phyloP scores from a whole-genome alignment of 768 basidiomycete species.

The Mycena sanguinolenta region DNA sequence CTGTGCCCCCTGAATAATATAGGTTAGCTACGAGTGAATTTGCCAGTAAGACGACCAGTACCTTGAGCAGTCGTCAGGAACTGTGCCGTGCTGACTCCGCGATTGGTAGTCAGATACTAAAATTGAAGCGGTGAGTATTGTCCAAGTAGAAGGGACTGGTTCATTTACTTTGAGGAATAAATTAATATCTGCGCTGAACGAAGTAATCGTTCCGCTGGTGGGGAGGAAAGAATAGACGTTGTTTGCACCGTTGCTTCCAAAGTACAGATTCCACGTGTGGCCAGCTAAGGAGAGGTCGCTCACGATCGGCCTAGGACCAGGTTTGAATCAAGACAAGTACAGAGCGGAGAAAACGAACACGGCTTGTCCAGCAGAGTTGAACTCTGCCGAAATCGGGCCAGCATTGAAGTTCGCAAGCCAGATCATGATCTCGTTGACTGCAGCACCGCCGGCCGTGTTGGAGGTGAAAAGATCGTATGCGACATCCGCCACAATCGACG shows the following conservation, averaged over 20 bases:
- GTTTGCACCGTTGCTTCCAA: constrained; percentile 67
- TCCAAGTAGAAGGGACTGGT: no score
- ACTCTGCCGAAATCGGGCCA: constrained; percentile 61
- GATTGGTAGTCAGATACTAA: constrained; percentile 65
- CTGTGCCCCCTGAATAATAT: constrained; percentile 63
- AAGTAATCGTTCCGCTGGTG: constrained; percentile 52
- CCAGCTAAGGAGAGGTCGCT: constrained; percentile 62
- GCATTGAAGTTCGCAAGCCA: constrained; percentile 74
- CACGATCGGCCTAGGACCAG: constrained; percentile 51
- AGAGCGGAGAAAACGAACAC: constrained; percentile 12
- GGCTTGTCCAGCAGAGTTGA: constrained; percentile 60
- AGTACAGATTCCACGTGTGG: constrained; percentile 69
- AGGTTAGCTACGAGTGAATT: no score
- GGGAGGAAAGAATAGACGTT: constrained; percentile 65
- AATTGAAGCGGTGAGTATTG: neutral
- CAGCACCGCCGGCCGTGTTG: constrained; percentile 58
- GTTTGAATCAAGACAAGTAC: neutral
- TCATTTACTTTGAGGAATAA: constrained; percentile 61
- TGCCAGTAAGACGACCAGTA: no score
- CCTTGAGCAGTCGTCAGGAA: constrained; percentile 68
- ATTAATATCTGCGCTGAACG: constrained; percentile 68
- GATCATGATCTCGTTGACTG: constrained; percentile 70
- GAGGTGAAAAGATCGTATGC: constrained; percentile 79
- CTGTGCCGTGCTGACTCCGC: constrained; percentile 63
- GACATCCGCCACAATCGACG: constrained; percentile 63